Conservation (phyloP, 148 eudicot genomes). For the Euryodendron excelsum region DNA sequence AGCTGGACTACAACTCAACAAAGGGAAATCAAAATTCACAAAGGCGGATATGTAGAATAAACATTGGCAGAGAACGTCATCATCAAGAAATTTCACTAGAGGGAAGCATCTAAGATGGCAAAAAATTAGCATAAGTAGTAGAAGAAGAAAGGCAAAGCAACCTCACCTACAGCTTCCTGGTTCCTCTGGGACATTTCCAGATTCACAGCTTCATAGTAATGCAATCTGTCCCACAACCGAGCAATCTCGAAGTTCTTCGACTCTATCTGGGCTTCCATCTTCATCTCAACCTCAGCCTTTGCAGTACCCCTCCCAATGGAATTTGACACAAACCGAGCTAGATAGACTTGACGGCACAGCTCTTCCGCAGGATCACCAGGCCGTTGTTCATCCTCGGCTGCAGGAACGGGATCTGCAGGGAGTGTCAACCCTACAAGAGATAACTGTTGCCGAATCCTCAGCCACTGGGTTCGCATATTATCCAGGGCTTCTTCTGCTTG, state of each 20-base stretch:
- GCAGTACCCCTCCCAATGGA: constrained; percentile 77
- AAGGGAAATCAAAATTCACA: background rate
- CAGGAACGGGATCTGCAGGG: constrained; percentile 48
- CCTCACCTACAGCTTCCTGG: constrained; percentile 91
- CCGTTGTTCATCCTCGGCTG: constrained; percentile 35
- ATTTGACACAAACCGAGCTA: constrained; percentile 70
- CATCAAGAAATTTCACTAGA: background rate
- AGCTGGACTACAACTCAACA: background rate
- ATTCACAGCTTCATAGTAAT: constrained; percentile 91
- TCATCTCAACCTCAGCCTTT: constrained; percentile 78
- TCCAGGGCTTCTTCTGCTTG: constrained; percentile 71
- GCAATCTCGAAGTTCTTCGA: constrained; percentile 88
- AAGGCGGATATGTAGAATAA: background rate
- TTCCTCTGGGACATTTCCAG: constrained; percentile 97
- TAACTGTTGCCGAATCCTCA: constrained; percentile 50
- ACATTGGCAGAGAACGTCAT: background rate
- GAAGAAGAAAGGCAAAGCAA: constrained; percentile 1
- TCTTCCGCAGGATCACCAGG: constrained; percentile 51
- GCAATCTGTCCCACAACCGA: constrained; percentile 77
- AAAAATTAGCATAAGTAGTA: background rate
- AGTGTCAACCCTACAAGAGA: constrained; percentile 65
- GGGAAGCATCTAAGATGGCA: background rate
- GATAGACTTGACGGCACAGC: constrained; percentile 57
- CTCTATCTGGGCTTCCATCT: constrained; percentile 77
- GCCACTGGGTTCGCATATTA: constrained; percentile 64